phyloP scores from a whole-genome alignment of 345 rosid genomes.

The Laguncularia racemosa region DNA sequence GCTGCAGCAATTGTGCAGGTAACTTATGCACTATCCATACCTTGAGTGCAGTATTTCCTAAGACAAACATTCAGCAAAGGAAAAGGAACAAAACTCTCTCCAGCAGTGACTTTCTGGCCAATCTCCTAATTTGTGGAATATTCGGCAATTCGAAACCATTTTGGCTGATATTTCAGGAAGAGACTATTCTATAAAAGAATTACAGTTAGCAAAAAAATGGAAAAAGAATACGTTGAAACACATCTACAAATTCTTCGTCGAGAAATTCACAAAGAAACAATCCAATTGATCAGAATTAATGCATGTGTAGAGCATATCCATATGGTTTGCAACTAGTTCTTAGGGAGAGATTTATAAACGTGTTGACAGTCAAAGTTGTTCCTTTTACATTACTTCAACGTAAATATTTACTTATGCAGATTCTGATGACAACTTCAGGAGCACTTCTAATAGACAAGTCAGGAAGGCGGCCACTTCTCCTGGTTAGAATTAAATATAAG shows the following conservation, averaged over 20 bases:
- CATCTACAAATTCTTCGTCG: not conserved
- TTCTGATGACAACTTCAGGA: conserved; percentile 16
- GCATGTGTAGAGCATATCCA: too few species aligned
- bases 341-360: not conserved
- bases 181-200: too few species aligned
- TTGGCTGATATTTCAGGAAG: too few species aligned
- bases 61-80: not conserved
- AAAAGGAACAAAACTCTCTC: too few species aligned
- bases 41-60: not conserved
- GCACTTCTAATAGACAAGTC: conserved; percentile 20
- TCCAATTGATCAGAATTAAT: too few species aligned
- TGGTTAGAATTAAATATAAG: conserved; percentile 11
- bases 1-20: conserved; percentile 29
- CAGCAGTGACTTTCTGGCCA: too few species aligned
- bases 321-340: too few species aligned
- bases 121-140: too few species aligned
- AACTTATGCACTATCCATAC: not conserved
- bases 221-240: too few species aligned
- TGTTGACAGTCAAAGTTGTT: not conserved
- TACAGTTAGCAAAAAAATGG: too few species aligned
- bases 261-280: not conserved
- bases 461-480: conserved; percentile 23
- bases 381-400: too few species aligned
- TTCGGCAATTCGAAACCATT: too few species aligned
- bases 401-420: conserved; percentile 11